Conservation (phyloP, 345 rosid species). For the Gossypioides kirkii region DNA sequence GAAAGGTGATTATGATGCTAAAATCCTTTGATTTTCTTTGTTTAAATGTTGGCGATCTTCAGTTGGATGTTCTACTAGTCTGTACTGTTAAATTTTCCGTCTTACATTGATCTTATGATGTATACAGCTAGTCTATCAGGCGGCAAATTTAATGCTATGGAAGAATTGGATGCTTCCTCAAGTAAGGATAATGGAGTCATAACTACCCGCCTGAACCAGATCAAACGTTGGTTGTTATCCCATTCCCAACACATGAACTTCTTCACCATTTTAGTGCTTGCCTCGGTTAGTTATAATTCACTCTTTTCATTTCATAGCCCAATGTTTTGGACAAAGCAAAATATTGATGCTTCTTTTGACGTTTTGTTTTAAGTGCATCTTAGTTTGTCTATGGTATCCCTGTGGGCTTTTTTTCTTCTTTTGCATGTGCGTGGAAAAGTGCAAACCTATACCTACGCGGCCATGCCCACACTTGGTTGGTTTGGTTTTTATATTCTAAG, state of each 20-base stretch:
- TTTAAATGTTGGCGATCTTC: neutral
- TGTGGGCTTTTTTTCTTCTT: neutral
- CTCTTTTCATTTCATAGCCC: neutral
- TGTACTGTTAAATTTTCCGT: neutral
- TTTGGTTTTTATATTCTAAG: too few species aligned
- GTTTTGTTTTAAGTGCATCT: neutral
- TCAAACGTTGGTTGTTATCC: slow-evolving; percentile 63
- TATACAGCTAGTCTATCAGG: slow-evolving; percentile 76
- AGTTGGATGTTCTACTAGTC: neutral
- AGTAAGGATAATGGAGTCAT: slow-evolving; percentile 59
- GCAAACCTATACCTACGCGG: neutral
- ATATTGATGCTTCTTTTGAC: neutral
- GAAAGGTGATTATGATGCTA: neutral
- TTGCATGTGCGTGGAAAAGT: neutral
- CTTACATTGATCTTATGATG: neutral
- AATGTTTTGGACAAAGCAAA: neutral
- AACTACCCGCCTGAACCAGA: slow-evolving; percentile 37
- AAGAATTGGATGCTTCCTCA: slow-evolving; percentile 60
- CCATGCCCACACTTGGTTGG: too few species aligned
- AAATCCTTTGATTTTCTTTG: neutral
- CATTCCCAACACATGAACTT: slow-evolving; percentile 83
- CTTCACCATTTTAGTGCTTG: slow-evolving; percentile 84
- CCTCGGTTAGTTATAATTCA: slow-evolving; percentile 63
- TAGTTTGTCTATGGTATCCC: neutral
- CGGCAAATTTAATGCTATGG: slow-evolving; percentile 53